Percentiles rank a stretch among this genome's conserved stretches.
These are phyloP conservation scores for Aspergillus sp. DNA, from an alignment of 2,329 filamentous ascomycete species.

Conservation along the genomic window DNA sequence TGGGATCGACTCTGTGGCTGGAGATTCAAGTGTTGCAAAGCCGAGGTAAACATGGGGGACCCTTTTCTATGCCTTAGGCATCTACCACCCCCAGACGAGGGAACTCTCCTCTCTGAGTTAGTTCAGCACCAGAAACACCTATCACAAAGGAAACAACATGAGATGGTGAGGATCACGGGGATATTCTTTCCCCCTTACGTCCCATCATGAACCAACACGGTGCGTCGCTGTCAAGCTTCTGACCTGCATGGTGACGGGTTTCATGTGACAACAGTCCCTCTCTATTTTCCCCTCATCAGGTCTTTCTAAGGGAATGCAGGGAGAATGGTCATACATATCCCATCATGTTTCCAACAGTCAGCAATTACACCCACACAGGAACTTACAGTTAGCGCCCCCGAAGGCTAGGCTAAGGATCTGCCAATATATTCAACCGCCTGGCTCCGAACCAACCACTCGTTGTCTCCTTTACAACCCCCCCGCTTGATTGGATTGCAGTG, in stretches of 20 bases:
- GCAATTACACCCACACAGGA: not conserved
- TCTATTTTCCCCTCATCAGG: not conserved
- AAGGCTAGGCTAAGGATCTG: not conserved
- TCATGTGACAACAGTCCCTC: not conserved
- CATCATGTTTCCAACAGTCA: not conserved
- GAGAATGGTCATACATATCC: not conserved
- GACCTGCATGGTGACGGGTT: not conserved
- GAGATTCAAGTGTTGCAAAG: no score
- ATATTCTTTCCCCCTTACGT: not conserved
- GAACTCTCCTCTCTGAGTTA: not conserved
- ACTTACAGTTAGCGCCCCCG: not conserved
- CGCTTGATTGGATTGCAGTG: not conserved
- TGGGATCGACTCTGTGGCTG: not conserved
- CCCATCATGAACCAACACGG: not conserved
- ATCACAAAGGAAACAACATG: not conserved
- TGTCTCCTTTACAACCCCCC: not conserved
- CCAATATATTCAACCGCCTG: not conserved
- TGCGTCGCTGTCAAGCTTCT: not conserved
- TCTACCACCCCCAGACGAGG: not conserved
- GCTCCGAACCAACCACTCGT: not conserved
- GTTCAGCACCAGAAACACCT: not conserved
- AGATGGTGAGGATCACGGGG: not conserved
- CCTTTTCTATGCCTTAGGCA: not conserved
- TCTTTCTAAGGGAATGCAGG: no score
- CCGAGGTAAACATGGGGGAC: not conserved